phyloP scores from a whole-genome alignment of 2,329 filamentous ascomycete species.

The Colletotrichum sp. region DNA sequence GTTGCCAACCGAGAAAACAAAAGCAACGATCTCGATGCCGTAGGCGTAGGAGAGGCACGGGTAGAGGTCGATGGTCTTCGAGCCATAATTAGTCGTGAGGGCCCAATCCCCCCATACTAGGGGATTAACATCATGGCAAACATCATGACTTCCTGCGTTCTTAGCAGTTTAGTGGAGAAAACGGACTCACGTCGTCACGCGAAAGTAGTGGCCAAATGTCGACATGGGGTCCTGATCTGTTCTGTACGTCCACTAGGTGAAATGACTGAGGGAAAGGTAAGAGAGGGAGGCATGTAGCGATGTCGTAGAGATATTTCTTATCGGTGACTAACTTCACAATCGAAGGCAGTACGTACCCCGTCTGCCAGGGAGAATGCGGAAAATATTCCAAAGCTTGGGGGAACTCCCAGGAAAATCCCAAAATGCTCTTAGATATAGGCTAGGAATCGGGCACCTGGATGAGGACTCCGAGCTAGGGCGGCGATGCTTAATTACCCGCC shows the following conservation, averaged over 20 bases:
- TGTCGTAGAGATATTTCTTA: background rate
- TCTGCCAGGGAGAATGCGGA: too few species aligned
- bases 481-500: background rate
- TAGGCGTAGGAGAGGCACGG: constrained; percentile 91
- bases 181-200: constrained; percentile 77
- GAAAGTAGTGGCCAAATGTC: constrained; percentile 83
- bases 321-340: background rate
- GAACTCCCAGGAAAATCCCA: too few species aligned
- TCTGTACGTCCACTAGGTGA: background rate
- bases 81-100: constrained; percentile 77
- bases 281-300: background rate
- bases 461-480: background rate
- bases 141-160: constrained; percentile 21
- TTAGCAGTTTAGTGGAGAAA: background rate
- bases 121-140: constrained; percentile 25
- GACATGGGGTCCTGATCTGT: constrained; percentile 65
- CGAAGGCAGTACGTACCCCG: too few species aligned
- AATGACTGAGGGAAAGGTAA: background rate
- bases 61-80: constrained; percentile 87
- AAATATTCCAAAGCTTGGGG: too few species aligned
- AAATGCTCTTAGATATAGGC: too few species aligned
- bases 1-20: constrained; percentile 82
- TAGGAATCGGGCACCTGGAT: too few species aligned
- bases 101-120: constrained; percentile 46
- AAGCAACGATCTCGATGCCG: constrained; percentile 89